These are phyloP conservation scores for Xylariomycetidae sp. DNA, from an alignment of 2,329 filamentous ascomycete genomes.

Conservation along the genomic window DNA sequence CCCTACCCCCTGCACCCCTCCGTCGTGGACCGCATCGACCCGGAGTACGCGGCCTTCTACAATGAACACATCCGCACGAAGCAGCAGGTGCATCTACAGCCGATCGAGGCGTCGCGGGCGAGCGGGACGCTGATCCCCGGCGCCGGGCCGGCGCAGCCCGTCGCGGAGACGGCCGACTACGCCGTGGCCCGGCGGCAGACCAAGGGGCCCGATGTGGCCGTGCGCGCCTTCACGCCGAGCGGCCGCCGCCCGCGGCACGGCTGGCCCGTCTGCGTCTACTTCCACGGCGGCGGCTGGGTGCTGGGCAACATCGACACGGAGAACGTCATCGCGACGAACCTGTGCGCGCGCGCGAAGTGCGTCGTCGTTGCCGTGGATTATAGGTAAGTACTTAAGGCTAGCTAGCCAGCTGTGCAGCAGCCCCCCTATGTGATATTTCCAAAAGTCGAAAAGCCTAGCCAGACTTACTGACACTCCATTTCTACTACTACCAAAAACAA, in stretches of 20 bases:
- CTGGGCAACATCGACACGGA: conserved; percentile 54
- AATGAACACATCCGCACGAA: conserved; percentile 45
- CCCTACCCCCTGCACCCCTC: conserved; percentile 44
- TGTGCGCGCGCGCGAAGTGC: conserved; percentile 44
- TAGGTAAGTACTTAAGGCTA: too few species aligned
- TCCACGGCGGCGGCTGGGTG: conserved; percentile 57
- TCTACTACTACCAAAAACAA: too few species aligned
- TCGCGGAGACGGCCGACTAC: too few species aligned
- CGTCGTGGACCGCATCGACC: conserved; percentile 39
- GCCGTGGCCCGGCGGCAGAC: conserved; percentile 41
- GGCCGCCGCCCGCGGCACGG: conserved; percentile 38
- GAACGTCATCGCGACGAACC: conserved; percentile 51
- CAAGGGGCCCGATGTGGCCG: conserved; percentile 40
- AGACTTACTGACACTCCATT: conserved; percentile 3
- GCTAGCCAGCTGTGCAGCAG: too few species aligned
- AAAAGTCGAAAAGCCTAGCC: too few species aligned
- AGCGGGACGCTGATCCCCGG: conserved; percentile 48
- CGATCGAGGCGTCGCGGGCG: conserved; percentile 45
- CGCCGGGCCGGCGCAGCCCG: too few species aligned
- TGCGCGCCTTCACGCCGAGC: conserved; percentile 47
- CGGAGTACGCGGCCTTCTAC: conserved; percentile 49
- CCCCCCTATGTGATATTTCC: too few species aligned
- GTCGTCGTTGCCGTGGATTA: conserved; percentile 55
- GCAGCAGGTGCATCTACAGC: conserved; percentile 51
- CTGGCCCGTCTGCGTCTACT: conserved; percentile 54